These are phyloP conservation scores for Termitomyces sp. DNA, from an alignment of 768 basidiomycete genomes.

Conservation along the genomic window DNA sequence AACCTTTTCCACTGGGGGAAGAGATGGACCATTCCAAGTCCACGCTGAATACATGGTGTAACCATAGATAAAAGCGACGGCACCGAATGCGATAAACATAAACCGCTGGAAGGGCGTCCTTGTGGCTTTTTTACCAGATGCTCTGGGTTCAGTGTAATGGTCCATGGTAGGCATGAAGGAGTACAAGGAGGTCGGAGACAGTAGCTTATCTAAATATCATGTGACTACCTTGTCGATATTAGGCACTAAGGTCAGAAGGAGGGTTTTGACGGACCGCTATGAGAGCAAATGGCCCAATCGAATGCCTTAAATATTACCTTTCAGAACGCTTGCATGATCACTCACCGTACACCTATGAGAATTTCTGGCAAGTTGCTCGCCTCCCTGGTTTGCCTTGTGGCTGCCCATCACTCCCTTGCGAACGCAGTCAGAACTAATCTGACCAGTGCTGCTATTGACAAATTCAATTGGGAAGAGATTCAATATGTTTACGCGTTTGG, in stretches of 20 bases:
- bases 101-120: neutral
- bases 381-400: neutral
- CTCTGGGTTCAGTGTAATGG: neutral
- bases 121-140: neutral
- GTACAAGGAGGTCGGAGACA: neutral
- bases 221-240: no score
- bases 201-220: neutral
- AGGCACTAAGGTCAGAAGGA: no score
- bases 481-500: constrained; percentile 49
- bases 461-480: constrained; percentile 39
- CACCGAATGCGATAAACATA: constrained; percentile 1
- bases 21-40: neutral
- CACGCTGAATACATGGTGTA: constrained; percentile 7
- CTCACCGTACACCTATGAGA: neutral
- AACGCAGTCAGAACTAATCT: neutral
- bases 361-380: neutral
- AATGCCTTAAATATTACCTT: neutral
- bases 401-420: neutral
- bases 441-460: neutral
- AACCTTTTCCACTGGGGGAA: constrained; percentile 17
- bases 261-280: neutral
- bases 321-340: neutral
- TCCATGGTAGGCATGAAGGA: constrained; percentile 4
- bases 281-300: neutral
- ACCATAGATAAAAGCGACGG: constrained; percentile 5